Base-by-base conservation (phyloP, 1,284 basidiomycete genomes). In the Macrocystidia cucumis region DNA sequence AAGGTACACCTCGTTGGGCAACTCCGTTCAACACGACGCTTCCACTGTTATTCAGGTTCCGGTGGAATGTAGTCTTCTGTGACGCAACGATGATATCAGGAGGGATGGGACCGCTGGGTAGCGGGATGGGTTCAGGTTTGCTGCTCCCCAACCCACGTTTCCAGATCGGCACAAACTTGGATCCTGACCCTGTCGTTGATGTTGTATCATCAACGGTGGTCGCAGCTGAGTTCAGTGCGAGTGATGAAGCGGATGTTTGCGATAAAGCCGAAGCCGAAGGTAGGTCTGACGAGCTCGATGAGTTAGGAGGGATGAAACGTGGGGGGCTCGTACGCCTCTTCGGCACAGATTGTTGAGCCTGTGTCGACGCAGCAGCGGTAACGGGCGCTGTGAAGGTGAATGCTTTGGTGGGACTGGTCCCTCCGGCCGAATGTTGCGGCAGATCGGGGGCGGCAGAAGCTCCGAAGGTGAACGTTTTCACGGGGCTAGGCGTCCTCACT, bases 81-180 rank as follows among this genome's bases (percentile, higher is more conserved):
- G 25, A 9, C 23, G 23, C 7, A 7, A 7, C 25, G 25, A 27
- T 7, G 25, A 7, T 7, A 16, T 12, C 7, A 16, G 25, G 5
- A 16, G 16, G n/a, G 25, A 3, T 7, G 25, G 16, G 16, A n/a
- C n/a, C n/a, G n/a, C n/a, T n/a, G n/a, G n/a, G n/a, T n/a, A n/a
- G n/a, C n/a, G n/a, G n/a, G n/a, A n/a, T n/a, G n/a, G n/a, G n/a
- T n/a, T n/a, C n/a, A n/a, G n/a, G n/a, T n/a, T n/a, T n/a, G 25
- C 43, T 9, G 21, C 25, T 24, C 25, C 26, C 30, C 34, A n/a
- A 38, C 3, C 46, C 42, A 4, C 45, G 44, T 40, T 48, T 50
- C 48, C 48, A 50, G 2, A 44, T 32, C 7, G 46, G 48, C n/a
- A 42, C 31, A 32, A 42, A 39, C n/a, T 42, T 46, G 17, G 37